phyloP scores from a whole-genome alignment of 2,329 filamentous ascomycete species.

The Colletotrichum truncatum region DNA sequence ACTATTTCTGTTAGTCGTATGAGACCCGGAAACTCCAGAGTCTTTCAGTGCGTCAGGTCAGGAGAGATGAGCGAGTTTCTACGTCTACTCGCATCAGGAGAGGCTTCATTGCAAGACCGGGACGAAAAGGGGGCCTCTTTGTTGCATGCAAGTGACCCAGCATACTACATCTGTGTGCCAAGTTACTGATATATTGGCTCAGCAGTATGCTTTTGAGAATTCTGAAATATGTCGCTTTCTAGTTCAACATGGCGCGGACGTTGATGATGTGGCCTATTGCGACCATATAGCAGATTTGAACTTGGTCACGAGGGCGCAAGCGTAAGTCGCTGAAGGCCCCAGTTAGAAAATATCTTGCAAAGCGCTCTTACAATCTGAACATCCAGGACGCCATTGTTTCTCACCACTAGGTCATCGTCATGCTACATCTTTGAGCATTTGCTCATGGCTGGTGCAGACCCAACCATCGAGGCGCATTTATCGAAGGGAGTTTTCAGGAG shows the following conservation, averaged over 20 bases:
- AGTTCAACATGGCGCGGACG: neutral
- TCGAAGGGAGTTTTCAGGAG: neutral
- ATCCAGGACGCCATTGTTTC: neutral
- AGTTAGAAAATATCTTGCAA: neutral
- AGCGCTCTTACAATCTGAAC: neutral
- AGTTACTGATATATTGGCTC: neutral
- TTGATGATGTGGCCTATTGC: neutral
- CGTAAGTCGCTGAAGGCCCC: too few relatives aligned
- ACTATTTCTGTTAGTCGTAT: neutral
- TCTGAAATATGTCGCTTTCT: neutral
- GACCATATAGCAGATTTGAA: neutral
- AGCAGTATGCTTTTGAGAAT: neutral
- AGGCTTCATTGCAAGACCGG: neutral
- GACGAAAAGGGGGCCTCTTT: neutral
- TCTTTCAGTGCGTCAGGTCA: neutral
- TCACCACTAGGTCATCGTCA: neutral
- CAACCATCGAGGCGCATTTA: conserved; percentile 34
- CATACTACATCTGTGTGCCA: too few relatives aligned
- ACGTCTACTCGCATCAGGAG: neutral
- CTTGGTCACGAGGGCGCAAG: neutral
- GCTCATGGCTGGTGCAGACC: neutral
- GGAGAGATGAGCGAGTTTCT: neutral
- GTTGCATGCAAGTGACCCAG: neutral
- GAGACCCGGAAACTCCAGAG: neutral
- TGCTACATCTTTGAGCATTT: neutral